Evolutionary conservation across 345 rosid species (phyloP), one percentile per base, ranked within the genome.

Genomic region (Adansonia digitata): DNA sequence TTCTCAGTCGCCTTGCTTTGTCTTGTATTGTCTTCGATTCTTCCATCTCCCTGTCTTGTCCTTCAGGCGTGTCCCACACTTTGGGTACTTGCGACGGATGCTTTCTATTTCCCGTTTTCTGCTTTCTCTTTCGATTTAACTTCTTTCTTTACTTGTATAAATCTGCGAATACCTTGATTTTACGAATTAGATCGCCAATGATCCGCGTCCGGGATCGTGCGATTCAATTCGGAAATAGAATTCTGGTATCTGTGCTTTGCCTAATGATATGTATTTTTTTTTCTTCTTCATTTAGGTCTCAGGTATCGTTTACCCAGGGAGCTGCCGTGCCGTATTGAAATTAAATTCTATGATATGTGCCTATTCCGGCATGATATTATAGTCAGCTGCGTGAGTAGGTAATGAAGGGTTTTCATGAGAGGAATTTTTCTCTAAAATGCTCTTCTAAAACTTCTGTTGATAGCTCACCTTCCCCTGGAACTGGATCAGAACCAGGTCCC

Each of bases 371-470:
- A 59, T 42, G 15, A 67, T 42, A 13, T 42, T 78, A 15, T 37
- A 42, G 70, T 18, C 64, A 67, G 75, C 56, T 74, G 79, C 75
- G 74, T 86, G 81, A 79, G 77, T 86, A 87, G 88, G 86, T 87
- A 85, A 87, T 87, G 90, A 93, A 91, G 94, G 91, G 85, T 72
- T 83, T 85, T 75, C 73, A 76, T 79, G 96, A 90, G 62, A 86
- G 80, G 81, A 83, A 72, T 75, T 83, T 77, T 82, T 69, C 85
- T 78, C 80, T 86, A 10, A 83, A 84, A 73, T 82, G 79, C 77
- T 81, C 81, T 76, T 85, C 89, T 65, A 77, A 82, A 77, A 64
- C 79, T 82, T 51, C 77, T 71, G 72, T 40, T 77, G 87, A 84
- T 64, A 34, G 78, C 88, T 81, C 77, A 77, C 53, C 74, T 35